Evolutionary conservation across 345 rosid species (phyloP).

Genomic region (Heritiera fomes): DNA sequence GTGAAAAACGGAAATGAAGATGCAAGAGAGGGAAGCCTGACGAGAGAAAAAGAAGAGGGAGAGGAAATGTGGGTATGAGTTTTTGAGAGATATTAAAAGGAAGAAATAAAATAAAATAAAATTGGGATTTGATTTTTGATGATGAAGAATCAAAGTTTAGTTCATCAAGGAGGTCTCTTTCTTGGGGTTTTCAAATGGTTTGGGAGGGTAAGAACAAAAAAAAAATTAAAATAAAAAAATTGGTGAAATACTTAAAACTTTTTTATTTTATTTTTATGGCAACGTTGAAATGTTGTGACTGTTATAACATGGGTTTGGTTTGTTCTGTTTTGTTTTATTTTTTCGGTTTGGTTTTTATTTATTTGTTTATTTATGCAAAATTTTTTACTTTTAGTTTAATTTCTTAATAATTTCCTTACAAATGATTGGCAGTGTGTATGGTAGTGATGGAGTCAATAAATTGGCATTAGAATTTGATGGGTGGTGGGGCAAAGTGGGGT

Average conservation of each 20-base stretch:
- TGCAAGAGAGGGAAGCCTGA: constrained; percentile 17
- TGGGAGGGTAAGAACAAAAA: constrained; percentile 49
- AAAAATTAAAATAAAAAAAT: constrained; percentile 8
- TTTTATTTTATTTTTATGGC: background rate
- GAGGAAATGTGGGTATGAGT: constrained; percentile 30
- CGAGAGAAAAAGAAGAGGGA: constrained; percentile 16
- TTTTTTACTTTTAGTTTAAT: background rate
- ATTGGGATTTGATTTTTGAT: constrained; percentile 54
- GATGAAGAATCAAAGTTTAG: constrained; percentile 63
- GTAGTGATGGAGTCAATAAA: constrained; percentile 43
- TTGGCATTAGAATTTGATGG: constrained; percentile 25
- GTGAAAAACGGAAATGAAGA: constrained; percentile 17
- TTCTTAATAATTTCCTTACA: constrained; percentile 16
- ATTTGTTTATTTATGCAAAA: background rate
- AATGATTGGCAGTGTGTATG: constrained; percentile 45
- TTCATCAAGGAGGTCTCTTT: constrained; percentile 66
- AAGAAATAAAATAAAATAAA: constrained; percentile 14
- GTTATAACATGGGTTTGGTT: constrained; percentile 18
- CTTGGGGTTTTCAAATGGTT: constrained; percentile 93
- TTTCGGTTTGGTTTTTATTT: background rate
- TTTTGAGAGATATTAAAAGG: constrained; percentile 1
- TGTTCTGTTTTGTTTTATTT: background rate
- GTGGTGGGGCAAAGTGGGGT: constrained; percentile 18
- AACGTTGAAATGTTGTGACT: constrained; percentile 23
- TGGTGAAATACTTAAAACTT: background rate